phyloP scores from a whole-genome alignment of 139 green algal genomes.

The Chlorella sorokiniana region DNA sequence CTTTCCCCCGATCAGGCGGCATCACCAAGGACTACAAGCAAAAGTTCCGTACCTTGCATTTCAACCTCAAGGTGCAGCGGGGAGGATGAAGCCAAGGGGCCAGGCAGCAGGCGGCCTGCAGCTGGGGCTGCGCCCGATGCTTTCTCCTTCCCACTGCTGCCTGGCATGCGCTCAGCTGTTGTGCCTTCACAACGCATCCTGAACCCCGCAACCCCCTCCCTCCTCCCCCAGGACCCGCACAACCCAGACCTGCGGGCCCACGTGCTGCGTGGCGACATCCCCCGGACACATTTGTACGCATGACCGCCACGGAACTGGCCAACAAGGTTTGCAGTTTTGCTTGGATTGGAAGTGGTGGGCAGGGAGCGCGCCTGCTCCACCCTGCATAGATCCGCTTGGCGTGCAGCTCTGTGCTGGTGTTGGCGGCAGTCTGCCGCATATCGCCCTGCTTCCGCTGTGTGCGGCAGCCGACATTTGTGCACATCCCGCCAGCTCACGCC shows the following conservation, averaged over 20 bases:
- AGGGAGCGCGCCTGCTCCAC: background rate
- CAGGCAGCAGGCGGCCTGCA: too few relatives aligned
- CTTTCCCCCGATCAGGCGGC: conserved; percentile 22
- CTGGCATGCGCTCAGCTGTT: background rate
- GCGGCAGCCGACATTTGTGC: too few relatives aligned
- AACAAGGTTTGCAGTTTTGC: background rate
- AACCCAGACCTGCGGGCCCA: conserved; percentile 51
- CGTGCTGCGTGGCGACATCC: conserved; percentile 47
- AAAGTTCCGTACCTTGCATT: conserved; percentile 70
- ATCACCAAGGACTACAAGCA: conserved; percentile 70
- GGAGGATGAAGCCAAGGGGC: background rate
- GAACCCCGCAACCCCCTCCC: too few relatives aligned
- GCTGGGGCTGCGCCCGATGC: too few relatives aligned
- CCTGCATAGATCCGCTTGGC: too few relatives aligned
- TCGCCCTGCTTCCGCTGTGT: too few relatives aligned
- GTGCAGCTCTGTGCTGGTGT: background rate
- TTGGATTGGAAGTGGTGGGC: background rate
- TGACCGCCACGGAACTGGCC: conserved; percentile 71
- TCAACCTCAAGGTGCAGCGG: conserved; percentile 69
- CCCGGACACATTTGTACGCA: conserved; percentile 47
- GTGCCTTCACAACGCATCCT: too few relatives aligned
- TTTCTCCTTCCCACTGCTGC: too few relatives aligned
- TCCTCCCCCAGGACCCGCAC: conserved; percentile 39
- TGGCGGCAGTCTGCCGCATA: too few relatives aligned
- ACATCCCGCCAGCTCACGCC: background rate